phyloP scores from a whole-genome alignment of 192 early-diverging fungal genomes.

The Piromyces finnis region DNA sequence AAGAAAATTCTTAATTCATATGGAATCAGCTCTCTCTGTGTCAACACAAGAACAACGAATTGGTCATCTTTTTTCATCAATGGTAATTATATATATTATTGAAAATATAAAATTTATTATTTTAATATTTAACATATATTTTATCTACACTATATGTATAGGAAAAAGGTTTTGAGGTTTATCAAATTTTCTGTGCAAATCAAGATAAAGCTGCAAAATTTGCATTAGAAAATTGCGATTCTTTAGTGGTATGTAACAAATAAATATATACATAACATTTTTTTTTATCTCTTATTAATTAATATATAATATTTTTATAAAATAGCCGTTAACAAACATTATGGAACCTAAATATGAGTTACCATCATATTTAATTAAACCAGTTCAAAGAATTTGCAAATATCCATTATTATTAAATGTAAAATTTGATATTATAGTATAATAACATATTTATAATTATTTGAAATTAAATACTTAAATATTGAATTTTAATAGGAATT shows the following conservation, averaged over 20 bases:
- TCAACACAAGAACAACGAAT: constrained; percentile 67
- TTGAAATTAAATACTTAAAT: too few species aligned
- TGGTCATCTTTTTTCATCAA: constrained; percentile 25
- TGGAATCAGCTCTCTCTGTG: constrained; percentile 53
- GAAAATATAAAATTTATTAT: too few species aligned
- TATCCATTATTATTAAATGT: constrained; percentile 73
- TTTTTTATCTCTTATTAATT: too few species aligned
- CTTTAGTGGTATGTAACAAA: constrained; percentile 9
- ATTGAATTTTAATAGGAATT: neutral
- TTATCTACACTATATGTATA: too few species aligned
- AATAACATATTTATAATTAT: too few species aligned
- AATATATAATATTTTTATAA: too few species aligned
- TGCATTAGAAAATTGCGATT: constrained; percentile 31
- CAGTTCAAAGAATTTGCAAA: constrained; percentile 94
- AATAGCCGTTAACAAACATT: constrained; percentile 21
- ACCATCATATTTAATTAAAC: constrained; percentile 87
- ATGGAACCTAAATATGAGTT: constrained; percentile 76
- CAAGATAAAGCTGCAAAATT: constrained; percentile 59
- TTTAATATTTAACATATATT: too few species aligned
- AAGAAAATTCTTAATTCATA: constrained; percentile 72
- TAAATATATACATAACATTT: too few species aligned
- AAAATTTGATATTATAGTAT: too few species aligned
- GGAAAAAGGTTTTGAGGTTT: constrained; percentile 36
- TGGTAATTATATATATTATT: too few species aligned
- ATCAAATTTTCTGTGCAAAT: constrained; percentile 91